These are phyloP conservation scores for Piper betle DNA, from an alignment of 164 flowering plant genomes.

Conservation along the genomic window DNA sequence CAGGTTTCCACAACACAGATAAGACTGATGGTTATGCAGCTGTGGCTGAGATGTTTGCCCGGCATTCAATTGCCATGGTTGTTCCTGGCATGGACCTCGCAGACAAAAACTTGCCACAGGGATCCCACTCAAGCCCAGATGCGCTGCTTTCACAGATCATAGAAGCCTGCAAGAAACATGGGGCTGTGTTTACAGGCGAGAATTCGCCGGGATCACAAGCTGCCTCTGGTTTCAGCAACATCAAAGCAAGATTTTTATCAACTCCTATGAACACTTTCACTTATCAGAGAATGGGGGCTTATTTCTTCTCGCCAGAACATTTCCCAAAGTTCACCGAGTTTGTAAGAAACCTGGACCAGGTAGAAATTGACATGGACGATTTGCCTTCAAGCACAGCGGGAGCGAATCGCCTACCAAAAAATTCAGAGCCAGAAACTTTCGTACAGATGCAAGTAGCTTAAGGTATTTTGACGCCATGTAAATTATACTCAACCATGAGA, in stretches of 20 bases:
- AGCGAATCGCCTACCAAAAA: slow-evolving; percentile 3
- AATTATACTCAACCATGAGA: background rate
- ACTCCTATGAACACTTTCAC: slow-evolving; percentile 36
- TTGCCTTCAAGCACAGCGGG: slow-evolving; percentile 18
- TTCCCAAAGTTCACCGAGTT: slow-evolving; percentile 57
- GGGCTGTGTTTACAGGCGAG: slow-evolving; percentile 52
- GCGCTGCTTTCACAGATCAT: slow-evolving; percentile 39
- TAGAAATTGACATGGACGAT: slow-evolving; percentile 38
- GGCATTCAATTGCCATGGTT: slow-evolving; percentile 47
- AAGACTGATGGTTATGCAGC: slow-evolving; percentile 57
- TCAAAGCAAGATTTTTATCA: slow-evolving; percentile 33
- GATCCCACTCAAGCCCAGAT: slow-evolving; percentile 49
- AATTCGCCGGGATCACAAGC: slow-evolving; percentile 28
- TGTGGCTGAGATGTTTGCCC: slow-evolving; percentile 51
- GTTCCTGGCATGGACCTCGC: slow-evolving; percentile 76
- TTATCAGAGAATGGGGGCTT: slow-evolving; percentile 89
- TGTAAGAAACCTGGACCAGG: slow-evolving; percentile 35
- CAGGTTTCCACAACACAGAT: slow-evolving; percentile 66
- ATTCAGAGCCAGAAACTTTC: slow-evolving; percentile 12
- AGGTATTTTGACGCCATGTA: slow-evolving; percentile 6
- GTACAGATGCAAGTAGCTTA: slow-evolving; percentile 21
- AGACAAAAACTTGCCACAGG: slow-evolving; percentile 35
- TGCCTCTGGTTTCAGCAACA: slow-evolving; percentile 29
- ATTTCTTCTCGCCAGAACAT: slow-evolving; percentile 85
- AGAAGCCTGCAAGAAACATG: slow-evolving; percentile 35